Base-by-base conservation (phyloP, 257 asterid species). In the Apocynum venetum region DNA sequence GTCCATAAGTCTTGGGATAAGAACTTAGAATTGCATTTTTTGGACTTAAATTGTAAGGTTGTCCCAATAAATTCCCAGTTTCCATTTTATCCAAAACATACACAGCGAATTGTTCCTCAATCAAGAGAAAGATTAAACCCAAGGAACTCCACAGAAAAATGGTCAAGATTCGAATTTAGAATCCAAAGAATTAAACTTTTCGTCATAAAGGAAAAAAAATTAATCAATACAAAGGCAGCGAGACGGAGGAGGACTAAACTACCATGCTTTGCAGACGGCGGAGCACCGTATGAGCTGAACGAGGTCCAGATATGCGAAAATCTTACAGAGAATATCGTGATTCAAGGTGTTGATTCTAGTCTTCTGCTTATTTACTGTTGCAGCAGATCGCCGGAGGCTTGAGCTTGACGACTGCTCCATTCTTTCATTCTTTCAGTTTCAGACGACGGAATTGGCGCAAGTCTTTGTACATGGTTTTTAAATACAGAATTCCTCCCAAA, bases 251-350 rank as follows among this genome's bases (percentile, higher is more conserved):
- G 41, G 65, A 72, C 56, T 51, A 63, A 53, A 2, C 69, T 82
- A 92, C 98, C 99, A 95, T 61, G 97, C 82, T 77, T 88, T 90
- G 89, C 98, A 95, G 84, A 91, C 94, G 57, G 92, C 93, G 19
- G 97, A 91, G 91, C 98, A 91, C 80, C 97, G 97, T 84, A 90
- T 85, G 67, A 93, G 91, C 65, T 85, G 89, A 57, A 88, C 81
- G 67, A 95, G 78, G 88, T 93, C 94, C 73, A 95, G 92, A 65
- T 85, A 84, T 81, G 89, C 77, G 88, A 95, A 95, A 25, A 95
- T 88, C 84, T 75, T 80, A 79, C 84, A 82, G 48, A 95, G 83
- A 40, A 88, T 86, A 36, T 95, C 99, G 43, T 84, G 79, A 69
- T 92, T 88, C 7, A 95, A 82, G 13, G 91, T 82, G 9, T 85